Evolutionary conservation across 331 rosid species (phyloP).

Genomic region (Malus hybrid): DNA sequence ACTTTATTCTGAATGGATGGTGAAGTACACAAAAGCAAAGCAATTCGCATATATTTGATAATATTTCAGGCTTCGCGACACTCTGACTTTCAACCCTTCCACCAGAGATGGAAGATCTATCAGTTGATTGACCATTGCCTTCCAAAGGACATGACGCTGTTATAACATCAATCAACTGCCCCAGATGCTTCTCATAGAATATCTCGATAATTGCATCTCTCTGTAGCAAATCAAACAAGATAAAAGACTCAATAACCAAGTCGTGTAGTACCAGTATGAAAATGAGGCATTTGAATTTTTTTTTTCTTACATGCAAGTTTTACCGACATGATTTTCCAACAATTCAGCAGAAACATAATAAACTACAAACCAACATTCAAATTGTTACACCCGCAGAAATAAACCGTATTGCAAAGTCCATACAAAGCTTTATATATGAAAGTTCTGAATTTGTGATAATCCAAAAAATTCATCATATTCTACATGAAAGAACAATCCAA

Average conservation of each 20-base stretch:
- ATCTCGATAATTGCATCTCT: constrained; percentile 81
- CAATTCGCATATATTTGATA: constrained; percentile 84
- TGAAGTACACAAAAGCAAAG: constrained; percentile 98
- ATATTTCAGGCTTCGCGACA: constrained; percentile 77
- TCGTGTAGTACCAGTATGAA: constrained; percentile 9
- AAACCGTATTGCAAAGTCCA: constrained; percentile 17
- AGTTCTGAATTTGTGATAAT: neutral
- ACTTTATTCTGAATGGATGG: constrained; percentile 97
- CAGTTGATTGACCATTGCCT: constrained; percentile 28
- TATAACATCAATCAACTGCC: constrained; percentile 72
- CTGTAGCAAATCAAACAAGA: constrained; percentile 41
- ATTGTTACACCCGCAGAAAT: constrained; percentile 31
- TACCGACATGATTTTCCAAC: constrained; percentile 40
- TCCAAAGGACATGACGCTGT: constrained; percentile 69
- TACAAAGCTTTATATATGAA: neutral
- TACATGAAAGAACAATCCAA: neutral
- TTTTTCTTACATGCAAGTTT: constrained; percentile 33
- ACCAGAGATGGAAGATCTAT: constrained; percentile 32
- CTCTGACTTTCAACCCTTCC: constrained; percentile 35
- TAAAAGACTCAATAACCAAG: constrained; percentile 19
- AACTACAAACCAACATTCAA: constrained; percentile 48
- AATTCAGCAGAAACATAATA: constrained; percentile 46
- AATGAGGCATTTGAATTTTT: constrained; percentile 3
- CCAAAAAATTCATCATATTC: neutral
- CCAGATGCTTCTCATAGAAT: constrained; percentile 92